These are phyloP conservation scores for Barbarea vulgaris DNA, from an alignment of 345 rosid genomes.

Conservation along the genomic window DNA sequence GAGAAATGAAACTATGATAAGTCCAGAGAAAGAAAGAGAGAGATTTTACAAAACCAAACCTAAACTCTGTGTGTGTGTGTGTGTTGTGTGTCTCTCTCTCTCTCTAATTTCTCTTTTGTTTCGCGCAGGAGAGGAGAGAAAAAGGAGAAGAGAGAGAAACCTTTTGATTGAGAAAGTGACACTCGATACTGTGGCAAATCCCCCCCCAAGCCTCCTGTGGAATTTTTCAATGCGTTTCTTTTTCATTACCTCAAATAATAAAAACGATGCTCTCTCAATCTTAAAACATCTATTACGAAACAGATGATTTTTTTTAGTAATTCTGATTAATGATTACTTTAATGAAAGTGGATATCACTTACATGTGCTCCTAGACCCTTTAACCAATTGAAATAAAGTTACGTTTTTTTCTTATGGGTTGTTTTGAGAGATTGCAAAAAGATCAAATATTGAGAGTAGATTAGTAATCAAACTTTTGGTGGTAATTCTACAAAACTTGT, in stretches of 20 bases:
- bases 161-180: slow-evolving; percentile 43
- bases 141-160: slow-evolving; percentile 38
- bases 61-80: slow-evolving; percentile 24
- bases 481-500: background rate
- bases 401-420: background rate
- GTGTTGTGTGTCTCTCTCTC: background rate
- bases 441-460: background rate
- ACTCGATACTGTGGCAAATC: slow-evolving; percentile 27
- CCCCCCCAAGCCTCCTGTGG: slow-evolving; percentile 11
- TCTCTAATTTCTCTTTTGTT: slow-evolving; percentile 22
- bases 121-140: slow-evolving; percentile 38
- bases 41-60: slow-evolving; percentile 33
- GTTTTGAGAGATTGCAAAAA: background rate
- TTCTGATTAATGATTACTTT: slow-evolving; percentile 13
- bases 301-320: background rate
- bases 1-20: slow-evolving; percentile 25
- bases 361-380: background rate
- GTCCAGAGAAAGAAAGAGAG: slow-evolving; percentile 27
- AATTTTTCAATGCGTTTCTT: slow-evolving; percentile 12
- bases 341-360: slow-evolving; percentile 2
- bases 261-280: background rate
- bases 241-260: background rate
- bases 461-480: background rate
- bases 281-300: slow-evolving; percentile 1
- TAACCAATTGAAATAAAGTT: background rate